Evolutionary conservation across 2,329 filamentous ascomycete species (phyloP), one percentile per base, ranked within the genome.

Genomic region (Fusarium pilosicola): DNA sequence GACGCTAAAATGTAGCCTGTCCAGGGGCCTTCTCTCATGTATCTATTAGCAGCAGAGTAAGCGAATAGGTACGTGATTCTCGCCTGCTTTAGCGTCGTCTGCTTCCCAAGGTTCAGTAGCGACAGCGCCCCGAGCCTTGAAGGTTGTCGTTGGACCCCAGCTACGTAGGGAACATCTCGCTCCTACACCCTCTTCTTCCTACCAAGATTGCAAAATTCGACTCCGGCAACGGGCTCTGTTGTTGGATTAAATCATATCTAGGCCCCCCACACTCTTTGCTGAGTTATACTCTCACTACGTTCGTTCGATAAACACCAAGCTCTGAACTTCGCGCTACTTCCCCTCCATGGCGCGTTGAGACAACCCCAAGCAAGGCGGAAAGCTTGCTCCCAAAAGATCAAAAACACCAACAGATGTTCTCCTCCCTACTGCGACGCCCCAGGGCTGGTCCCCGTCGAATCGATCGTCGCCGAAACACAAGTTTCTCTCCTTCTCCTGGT

Each of bases 401-500:
- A 59, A 58, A 58, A 57, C 68, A 76, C 68, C 61, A 76, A 74
- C 70, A 60, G 74, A 83, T 84, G 82, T 82, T 83, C 77, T 79
- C 80, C 70, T 83, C 82, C 70, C 76, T 82, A 61, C 75, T 83
- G 64, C 81, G 79, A 68, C 79, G 78, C 56, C 77, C 80, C 30
- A 79, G 80, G 73, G 78, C 77, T 72, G 77, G 76, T 60, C 78
- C 77, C 74, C 80, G 80, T 77, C 82, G 80, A 76, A 75, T 77
- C 60, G 78, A 79, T 61, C 72, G 75, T 57, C 79, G 71, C 59
- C 75, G 78, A 62, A 75, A 76, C 61, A 64, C 70, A 52, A 77
- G 77, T 69, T 72, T 72, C 57, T 82, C 81, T 34, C 78, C 80
- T 26, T 80, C 81, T 14, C 76, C 80, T n/a, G 76, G 71, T n/a